These are phyloP conservation scores for Rhododendron vialii DNA, from an alignment of 148 eudicot genomes.

Conservation along the genomic window DNA sequence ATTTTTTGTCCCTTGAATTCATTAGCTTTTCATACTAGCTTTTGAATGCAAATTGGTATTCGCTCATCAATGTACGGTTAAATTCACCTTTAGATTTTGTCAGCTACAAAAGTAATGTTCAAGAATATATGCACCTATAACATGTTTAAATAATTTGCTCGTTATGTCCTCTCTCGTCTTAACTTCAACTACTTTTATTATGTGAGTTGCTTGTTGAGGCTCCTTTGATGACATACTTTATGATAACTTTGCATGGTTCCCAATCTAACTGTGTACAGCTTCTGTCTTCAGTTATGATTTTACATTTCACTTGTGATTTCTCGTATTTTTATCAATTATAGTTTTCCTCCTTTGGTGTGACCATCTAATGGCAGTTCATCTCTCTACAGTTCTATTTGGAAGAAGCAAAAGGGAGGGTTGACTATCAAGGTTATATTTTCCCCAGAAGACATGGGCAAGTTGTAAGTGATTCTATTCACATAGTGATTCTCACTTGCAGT, in stretches of 20 bases:
- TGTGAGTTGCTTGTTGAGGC: not conserved
- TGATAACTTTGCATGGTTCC: not conserved
- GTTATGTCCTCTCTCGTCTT: not conserved
- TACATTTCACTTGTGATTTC: not conserved
- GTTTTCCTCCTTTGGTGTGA: not conserved
- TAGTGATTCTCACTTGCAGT: not conserved
- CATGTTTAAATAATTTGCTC: not conserved
- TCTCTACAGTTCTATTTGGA: constrained; percentile 82
- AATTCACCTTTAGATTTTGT: not conserved
- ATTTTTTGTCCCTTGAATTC: not conserved
- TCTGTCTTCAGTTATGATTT: not conserved
- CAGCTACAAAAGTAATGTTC: not conserved
- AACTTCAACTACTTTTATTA: not conserved
- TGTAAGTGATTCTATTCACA: constrained; percentile 39
- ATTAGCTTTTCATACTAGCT: not conserved
- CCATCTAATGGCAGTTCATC: not conserved
- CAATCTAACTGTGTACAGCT: not conserved
- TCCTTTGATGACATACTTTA: not conserved
- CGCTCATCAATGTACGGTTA: not conserved
- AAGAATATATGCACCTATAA: not conserved
- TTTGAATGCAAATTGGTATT: not conserved
- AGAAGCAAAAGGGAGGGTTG: constrained; percentile 85
- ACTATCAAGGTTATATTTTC: constrained; percentile 92
- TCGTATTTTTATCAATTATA: not conserved
- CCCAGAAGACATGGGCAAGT: constrained; percentile 75